Conservation (phyloP, 2,329 filamentous ascomycete genomes). For the Pseudocercospora vitis region DNA sequence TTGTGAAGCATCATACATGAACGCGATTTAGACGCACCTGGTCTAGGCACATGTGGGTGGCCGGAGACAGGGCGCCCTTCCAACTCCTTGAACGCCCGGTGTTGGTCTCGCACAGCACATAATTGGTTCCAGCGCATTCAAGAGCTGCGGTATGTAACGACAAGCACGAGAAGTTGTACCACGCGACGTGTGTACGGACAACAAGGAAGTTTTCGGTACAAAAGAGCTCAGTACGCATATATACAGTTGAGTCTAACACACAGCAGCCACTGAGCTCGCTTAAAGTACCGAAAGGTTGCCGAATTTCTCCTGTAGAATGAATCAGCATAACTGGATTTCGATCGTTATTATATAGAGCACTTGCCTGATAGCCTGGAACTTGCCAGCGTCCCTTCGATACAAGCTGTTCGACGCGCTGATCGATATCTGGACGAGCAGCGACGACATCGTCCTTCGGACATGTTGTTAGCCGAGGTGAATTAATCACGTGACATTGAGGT, state of each 20-base stretch:
- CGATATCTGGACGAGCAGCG: slow-evolving; percentile 90
- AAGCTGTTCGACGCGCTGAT: slow-evolving; percentile 91
- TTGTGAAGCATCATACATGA: too few relatives aligned
- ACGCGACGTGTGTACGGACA: neutral
- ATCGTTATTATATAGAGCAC: slow-evolving; percentile 37
- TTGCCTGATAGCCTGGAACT: slow-evolving; percentile 97
- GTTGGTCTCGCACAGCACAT: too few relatives aligned
- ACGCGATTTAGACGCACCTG: too few relatives aligned
- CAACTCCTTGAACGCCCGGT: too few relatives aligned
- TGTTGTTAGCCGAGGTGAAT: slow-evolving; percentile 25
- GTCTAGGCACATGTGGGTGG: too few relatives aligned
- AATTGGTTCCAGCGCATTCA: too few relatives aligned
- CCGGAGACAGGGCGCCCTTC: too few relatives aligned
- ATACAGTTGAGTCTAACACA: slow-evolving; percentile 30
- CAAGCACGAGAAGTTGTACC: neutral
- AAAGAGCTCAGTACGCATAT: slow-evolving; percentile 27
- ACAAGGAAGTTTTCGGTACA: slow-evolving; percentile 13
- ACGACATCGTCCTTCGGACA: slow-evolving; percentile 83
- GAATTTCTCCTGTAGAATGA: slow-evolving; percentile 80
- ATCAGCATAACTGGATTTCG: slow-evolving; percentile 2
- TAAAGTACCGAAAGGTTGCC: slow-evolving; percentile 95
- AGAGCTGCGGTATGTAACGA: too few relatives aligned
- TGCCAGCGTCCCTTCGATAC: slow-evolving; percentile 98
- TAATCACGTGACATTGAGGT: slow-evolving; percentile 28
- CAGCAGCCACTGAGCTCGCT: slow-evolving; percentile 42